Conservation (phyloP, 352 stramenopile species). For the Blastocystis sp. region DNA sequence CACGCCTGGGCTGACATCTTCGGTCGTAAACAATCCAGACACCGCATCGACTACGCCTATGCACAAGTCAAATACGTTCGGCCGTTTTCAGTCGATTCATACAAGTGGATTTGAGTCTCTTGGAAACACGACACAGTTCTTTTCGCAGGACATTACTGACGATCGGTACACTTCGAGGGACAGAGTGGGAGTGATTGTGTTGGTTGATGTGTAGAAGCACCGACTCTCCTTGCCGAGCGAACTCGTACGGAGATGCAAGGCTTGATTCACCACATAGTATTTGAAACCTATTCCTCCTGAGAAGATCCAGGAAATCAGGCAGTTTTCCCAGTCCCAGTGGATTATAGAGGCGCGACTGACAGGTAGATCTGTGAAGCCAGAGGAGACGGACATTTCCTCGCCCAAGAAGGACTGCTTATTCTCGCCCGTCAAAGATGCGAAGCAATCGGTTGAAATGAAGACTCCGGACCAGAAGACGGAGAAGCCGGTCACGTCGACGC, state of each 20-base stretch:
- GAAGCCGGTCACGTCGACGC: not conserved
- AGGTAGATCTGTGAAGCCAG: not conserved
- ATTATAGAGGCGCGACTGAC: not conserved
- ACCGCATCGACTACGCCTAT: not conserved
- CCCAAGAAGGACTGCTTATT: not conserved
- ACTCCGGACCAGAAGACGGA: not conserved
- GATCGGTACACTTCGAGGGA: not conserved
- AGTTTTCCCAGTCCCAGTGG: not conserved
- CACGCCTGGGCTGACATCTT: not conserved
- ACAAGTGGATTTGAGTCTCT: not conserved
- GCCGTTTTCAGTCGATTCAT: not conserved
- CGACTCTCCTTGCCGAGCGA: constrained; percentile 47
- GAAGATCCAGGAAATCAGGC: constrained; percentile 3
- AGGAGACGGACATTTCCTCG: not conserved
- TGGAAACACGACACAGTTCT: not conserved
- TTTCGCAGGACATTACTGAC: not conserved
- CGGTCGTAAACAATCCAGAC: not conserved
- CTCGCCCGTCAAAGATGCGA: not conserved
- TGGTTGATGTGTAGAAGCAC: not conserved
- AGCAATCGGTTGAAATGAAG: not conserved
- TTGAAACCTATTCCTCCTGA: constrained; percentile 50
- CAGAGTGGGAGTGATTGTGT: not conserved
- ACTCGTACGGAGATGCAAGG: not conserved
- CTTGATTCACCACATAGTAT: not conserved
- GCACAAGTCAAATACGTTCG: not conserved